Evolutionary conservation across 2,329 filamentous ascomycete species (phyloP), one percentile per base, ranked within the genome.

Genomic region (Penicillium verrucosum): DNA sequence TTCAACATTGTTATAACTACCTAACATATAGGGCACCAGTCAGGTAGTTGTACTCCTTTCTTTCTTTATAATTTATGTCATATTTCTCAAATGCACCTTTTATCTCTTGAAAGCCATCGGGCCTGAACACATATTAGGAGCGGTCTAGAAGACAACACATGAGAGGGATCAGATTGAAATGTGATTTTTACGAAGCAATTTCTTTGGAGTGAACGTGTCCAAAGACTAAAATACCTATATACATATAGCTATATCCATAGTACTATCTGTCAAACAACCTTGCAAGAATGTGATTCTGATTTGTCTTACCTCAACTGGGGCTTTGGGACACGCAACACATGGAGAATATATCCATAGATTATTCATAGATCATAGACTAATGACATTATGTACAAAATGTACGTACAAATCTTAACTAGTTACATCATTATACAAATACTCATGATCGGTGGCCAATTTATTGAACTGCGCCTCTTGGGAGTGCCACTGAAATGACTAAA

Each of bases 141-240:
- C 54, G 54, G 54, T 56, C 54, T 56, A 56, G 54, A 52, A 40
- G 54, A 52, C 54, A 56, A 46, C 54, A 56, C 53, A 56, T 50
- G 44, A 50, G 52, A 55, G 52, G 29, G 45, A 50, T 50, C 52
- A 49, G 36, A 54, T 51, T 51, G 6, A 32, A 42, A 51, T 50
- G 11, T 42, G 48, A 32, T 44, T 38, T 25, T 42, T 30, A 49
- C 8, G 11, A 36, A 25, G 23, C 14, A 29, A 34, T 54, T 48
- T 48, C 16, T 50, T 23, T 29, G 21, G 25, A 16, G n/a, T 27
- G 29, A 50, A 50, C 52, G 12, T 55, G 30, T 55, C 52, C 30
- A 43, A 43, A 32, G n/a, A 37, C 16, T 10, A 32, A 55, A 43
- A 47, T 50, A 50, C 43, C 42, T 30, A 32, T 12, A n/a, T 29